These are phyloP conservation scores for Cladobotryum protrusum DNA, from an alignment of 2,329 filamentous ascomycete species.

Conservation along the genomic window DNA sequence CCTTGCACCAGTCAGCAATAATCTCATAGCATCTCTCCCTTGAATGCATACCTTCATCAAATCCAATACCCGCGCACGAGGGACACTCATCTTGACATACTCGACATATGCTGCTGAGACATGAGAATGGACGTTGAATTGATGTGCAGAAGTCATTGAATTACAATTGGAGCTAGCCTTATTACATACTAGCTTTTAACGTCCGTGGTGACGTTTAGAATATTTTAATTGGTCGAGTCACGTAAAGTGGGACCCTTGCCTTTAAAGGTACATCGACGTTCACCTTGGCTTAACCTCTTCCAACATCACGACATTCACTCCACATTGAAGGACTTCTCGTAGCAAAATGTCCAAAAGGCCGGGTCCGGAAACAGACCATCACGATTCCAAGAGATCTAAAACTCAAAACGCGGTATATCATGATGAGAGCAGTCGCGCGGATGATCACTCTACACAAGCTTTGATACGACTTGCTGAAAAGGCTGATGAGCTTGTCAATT, in stretches of 20 bases:
- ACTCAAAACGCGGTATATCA: neutral
- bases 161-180: neutral
- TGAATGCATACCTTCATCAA: constrained; percentile 64
- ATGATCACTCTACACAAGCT: constrained; percentile 1
- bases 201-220: neutral
- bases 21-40: neutral
- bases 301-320: neutral
- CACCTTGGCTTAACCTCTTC: neutral
- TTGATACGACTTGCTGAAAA: constrained; percentile 6
- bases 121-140: constrained; percentile 23
- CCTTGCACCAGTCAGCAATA: constrained; percentile 43
- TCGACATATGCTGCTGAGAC: constrained; percentile 17
- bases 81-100: constrained; percentile 52
- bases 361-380: neutral
- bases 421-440: neutral
- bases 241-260: neutral
- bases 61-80: constrained; percentile 58
- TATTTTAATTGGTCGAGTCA: neutral
- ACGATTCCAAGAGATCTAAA: constrained; percentile 11
- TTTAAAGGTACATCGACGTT: neutral
- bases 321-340: neutral
- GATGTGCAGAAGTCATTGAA: constrained; percentile 14
- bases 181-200: neutral
- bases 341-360: constrained; percentile 34
- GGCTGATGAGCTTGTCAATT: constrained; percentile 33